Percentiles rank a stretch among this genome's conserved stretches.
These are phyloP conservation scores for Misopates orontium DNA, from an alignment of 257 asterid species.

Conservation along the genomic window DNA sequence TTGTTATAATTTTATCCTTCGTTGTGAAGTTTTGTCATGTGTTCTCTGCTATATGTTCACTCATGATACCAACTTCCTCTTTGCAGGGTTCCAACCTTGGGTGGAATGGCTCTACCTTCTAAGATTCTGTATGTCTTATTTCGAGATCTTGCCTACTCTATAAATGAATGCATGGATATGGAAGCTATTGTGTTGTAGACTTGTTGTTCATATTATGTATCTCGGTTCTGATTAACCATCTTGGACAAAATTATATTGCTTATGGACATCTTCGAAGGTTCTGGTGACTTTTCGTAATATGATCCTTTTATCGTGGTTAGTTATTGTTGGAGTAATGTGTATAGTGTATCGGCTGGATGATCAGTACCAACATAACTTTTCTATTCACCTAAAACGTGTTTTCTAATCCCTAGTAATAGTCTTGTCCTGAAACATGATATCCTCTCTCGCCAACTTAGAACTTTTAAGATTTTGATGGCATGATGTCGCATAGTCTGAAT, in stretches of 20 bases:
- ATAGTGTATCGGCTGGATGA: too few species aligned
- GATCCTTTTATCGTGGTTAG: neutral
- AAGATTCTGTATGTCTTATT: constrained; percentile 26
- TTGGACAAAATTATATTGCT: constrained; percentile 20
- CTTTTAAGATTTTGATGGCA: too few species aligned
- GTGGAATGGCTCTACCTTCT: constrained; percentile 88
- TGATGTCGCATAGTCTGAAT: too few species aligned
- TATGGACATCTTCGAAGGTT: neutral
- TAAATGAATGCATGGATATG: constrained; percentile 7
- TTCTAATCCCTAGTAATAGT: too few species aligned
- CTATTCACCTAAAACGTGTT: too few species aligned
- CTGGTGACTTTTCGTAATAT: neutral
- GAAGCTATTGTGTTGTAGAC: constrained; percentile 11
- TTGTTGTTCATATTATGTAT: constrained; percentile 19
- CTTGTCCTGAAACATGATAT: too few species aligned
- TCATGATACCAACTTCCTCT: constrained; percentile 7
- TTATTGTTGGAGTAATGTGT: neutral
- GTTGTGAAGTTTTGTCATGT: constrained; percentile 1
- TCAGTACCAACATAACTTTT: too few species aligned
- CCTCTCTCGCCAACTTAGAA: too few species aligned
- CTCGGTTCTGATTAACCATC: constrained; percentile 17
- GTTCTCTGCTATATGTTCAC: constrained; percentile 6
- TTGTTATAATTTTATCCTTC: neutral
- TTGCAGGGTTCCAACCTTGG: constrained; percentile 83
- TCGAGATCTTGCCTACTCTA: constrained; percentile 2